Base-by-base conservation (phyloP, 2,329 filamentous ascomycete genomes). In the Paecilomyces sp. region DNA sequence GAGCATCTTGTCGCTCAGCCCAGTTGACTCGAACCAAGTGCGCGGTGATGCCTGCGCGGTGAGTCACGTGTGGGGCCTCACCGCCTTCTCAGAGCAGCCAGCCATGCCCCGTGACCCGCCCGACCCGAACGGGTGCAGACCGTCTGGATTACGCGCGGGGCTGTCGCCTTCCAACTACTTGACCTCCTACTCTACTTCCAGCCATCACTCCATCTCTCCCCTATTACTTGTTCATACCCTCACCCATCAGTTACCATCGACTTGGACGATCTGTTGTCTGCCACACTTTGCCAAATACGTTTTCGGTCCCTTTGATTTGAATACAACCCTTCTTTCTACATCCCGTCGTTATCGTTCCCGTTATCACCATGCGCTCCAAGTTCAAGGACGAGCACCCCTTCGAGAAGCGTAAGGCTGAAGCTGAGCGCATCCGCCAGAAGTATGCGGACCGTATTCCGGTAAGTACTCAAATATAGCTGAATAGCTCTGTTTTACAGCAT, bases 311-410 rank as follows among this genome's bases (percentile, higher is more conserved):
- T 25, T 30, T 8, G 3, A 6, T 53, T 25, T 30, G 28, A 53
- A 25, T 25, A 53, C 51, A 28, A 13, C 51, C 4, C 9, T 18
- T n/a, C 28, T 53, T 9, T 30, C 24, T 53, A 30, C 22, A 30
- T 53, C 51, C 28, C 51, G 28, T 28, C 11, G 18, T 53, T 53
- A 53, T 53, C 51, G 51, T 24, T 25, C 13, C 51, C 22, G 51
- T 22, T 53, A 53, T 53, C 83, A 91, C 74, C 68, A 97, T 97
- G 92, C 90, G 92, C 76, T 96, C 91, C 84, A 97, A 97, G 87
- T 99, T 99, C 81, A 99, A 99, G 92, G 94, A 99, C 88, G 94
- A 97, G 87, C 94, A 97, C 79, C 92, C 91, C 71, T 97, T 97
- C 78, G 94, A 97, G 89, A 99, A 99, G 91, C 92, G 94, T 83